Percentiles rank a stretch among this genome's conserved stretches.
phyloP scores from a whole-genome alignment of 2,329 filamentous ascomycete species.

The Alternaria sp. region DNA sequence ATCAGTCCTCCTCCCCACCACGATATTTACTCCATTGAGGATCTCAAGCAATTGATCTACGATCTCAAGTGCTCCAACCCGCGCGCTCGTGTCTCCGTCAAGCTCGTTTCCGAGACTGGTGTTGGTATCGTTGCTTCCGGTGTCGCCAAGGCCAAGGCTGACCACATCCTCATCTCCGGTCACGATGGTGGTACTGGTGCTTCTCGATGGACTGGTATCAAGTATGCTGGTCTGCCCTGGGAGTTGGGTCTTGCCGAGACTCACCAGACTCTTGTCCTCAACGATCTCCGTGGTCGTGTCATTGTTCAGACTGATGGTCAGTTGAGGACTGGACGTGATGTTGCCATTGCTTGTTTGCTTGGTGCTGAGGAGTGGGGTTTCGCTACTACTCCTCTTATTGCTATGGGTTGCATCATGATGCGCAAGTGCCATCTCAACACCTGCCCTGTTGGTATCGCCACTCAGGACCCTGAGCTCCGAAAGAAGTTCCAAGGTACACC shows the following conservation, averaged over 20 bases:
- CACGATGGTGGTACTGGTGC: conserved; percentile 97
- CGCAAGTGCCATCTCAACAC: conserved; percentile 70
- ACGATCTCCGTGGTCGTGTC: conserved; percentile 93
- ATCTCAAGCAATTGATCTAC: conserved; percentile 97
- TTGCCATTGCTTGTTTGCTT: conserved; percentile 91
- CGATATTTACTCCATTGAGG: conserved; percentile 98
- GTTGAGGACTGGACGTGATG: conserved; percentile 87
- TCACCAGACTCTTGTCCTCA: conserved; percentile 93
- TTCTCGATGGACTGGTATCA: conserved; percentile 97
- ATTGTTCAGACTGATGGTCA: conserved; percentile 97
- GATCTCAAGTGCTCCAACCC: conserved; percentile 97
- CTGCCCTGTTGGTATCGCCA: conserved; percentile 92
- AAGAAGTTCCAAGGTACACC: conserved; percentile 93
- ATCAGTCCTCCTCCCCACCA: conserved; percentile 97
- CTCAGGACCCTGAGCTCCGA: conserved; percentile 90
- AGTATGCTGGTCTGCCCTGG: conserved; percentile 96
- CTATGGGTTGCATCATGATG: conserved; percentile 98
- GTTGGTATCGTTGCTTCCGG: conserved; percentile 97
- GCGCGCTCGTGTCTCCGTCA: conserved; percentile 89
- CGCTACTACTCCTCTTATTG: conserved; percentile 90
- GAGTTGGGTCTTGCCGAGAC: conserved; percentile 96
- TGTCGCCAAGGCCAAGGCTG: conserved; percentile 96
- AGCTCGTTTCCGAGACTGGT: conserved; percentile 96
- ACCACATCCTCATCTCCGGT: conserved; percentile 95
- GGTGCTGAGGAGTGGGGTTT: conserved; percentile 99